Base-by-base conservation (phyloP, 805 yeast species). In the Myxozyma monticola region DNA sequence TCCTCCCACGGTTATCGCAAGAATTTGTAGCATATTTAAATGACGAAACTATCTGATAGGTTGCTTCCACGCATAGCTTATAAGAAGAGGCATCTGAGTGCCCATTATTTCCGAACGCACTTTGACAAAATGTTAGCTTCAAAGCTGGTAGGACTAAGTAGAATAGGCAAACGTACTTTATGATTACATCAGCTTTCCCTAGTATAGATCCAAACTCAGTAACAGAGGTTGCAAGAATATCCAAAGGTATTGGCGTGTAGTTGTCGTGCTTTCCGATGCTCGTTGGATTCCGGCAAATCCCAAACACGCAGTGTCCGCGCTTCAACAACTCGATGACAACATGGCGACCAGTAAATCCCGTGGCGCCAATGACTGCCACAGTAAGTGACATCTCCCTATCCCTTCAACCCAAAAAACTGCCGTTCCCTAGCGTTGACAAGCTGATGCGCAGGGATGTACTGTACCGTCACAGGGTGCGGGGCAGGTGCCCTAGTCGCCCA, bases 331-430 rank as follows among this genome's bases (percentile, higher is more conserved):
- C 48, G 12, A 48, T 33, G 14, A 45, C 44, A n/a, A 42, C 33
- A 26, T 48, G 44, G 2, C 45, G 33, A 5, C 52, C 52, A 10
- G 45, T 36, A 21, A 48, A 48, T 17, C 48, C 52, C 2, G 48
- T 31, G 26, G 46, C 24, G 7, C 52, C 52, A 7, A 48, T 28
- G 26, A 37, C 48, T 12, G 33, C 48, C 17, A 48, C 44, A 7
- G 8, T 20, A 3, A 42, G 52, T n/a, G 37, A 33, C 31, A 28
- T 28, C 14, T 10, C 14, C 31, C 31, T 28, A n/a, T n/a, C n/a
- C n/a, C n/a, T n/a, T n/a, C n/a, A n/a, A n/a, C n/a, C n/a, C n/a
- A n/a, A n/a, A n/a, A n/a, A n/a, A n/a, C n/a, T n/a, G n/a, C n/a
- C n/a, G n/a, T n/a, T n/a, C n/a, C n/a, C n/a, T n/a, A n/a, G n/a